A percentile compares a stretch with the other conserved stretches of the same genome.
These are phyloP conservation scores for Claviceps quebecensis DNA, from an alignment of 2,329 filamentous ascomycete species.

Conservation along the genomic window DNA sequence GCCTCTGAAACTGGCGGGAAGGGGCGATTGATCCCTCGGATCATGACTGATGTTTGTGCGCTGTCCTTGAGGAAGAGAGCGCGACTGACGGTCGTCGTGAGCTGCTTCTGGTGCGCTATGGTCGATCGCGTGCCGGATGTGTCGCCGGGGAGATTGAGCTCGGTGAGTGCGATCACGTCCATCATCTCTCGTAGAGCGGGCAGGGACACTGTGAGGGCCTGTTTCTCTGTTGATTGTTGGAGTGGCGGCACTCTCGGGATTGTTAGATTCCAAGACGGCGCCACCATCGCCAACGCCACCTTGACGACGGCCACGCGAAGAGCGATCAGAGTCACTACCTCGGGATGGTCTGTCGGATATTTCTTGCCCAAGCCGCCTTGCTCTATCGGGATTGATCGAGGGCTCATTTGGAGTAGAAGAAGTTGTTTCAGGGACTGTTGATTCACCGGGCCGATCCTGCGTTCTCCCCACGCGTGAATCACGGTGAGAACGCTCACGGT, in stretches of 20 bases:
- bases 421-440: slow-evolving; percentile 14
- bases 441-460: slow-evolving; percentile 17
- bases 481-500: slow-evolving; percentile 26
- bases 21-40: slow-evolving; percentile 19
- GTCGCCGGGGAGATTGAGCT: slow-evolving; percentile 36
- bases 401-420: slow-evolving; percentile 24
- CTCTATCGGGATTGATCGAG: slow-evolving; percentile 41
- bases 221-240: slow-evolving; percentile 27
- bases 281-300: slow-evolving; percentile 8
- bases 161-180: slow-evolving; percentile 26
- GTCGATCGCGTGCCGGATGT: slow-evolving; percentile 19
- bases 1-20: slow-evolving; percentile 15
- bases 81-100: slow-evolving; percentile 34
- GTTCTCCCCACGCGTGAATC: slow-evolving; percentile 15
- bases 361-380: slow-evolving; percentile 31
- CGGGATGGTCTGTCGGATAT: slow-evolving; percentile 13
- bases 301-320: slow-evolving; percentile 15
- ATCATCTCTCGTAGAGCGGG: slow-evolving; percentile 29
- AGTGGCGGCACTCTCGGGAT: slow-evolving; percentile 34
- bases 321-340: slow-evolving; percentile 17
- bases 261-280: slow-evolving; percentile 25
- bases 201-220: slow-evolving; percentile 13
- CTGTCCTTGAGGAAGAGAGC: slow-evolving; percentile 24
- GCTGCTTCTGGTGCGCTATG: slow-evolving; percentile 22
- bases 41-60: slow-evolving; percentile 17